phyloP scores from a whole-genome alignment of 192 early-diverging fungal species.

The Rhizoclosmatium globosum region DNA sequence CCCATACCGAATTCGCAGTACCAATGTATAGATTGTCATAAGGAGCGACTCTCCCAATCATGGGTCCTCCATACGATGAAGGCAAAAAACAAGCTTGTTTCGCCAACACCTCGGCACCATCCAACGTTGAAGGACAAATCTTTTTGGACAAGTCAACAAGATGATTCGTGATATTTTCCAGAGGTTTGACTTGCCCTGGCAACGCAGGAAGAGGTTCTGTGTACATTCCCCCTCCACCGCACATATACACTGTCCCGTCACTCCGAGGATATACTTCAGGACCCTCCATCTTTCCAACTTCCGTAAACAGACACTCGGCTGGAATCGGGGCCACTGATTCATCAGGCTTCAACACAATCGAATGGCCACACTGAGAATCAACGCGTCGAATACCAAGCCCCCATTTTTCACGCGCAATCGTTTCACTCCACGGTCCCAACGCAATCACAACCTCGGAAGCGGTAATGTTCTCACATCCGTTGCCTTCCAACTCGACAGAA shows the following conservation, averaged over 20 bases:
- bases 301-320: slow-evolving; percentile 28
- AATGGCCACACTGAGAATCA: slow-evolving; percentile 8
- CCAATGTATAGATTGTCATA: slow-evolving; percentile 16
- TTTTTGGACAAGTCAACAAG: neutral
- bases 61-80: neutral
- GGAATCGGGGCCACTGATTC: neutral
- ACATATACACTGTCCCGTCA: slow-evolving; percentile 32
- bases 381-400: slow-evolving; percentile 9
- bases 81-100: slow-evolving; percentile 27
- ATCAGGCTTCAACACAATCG: slow-evolving; percentile 5
- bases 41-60: slow-evolving; percentile 7
- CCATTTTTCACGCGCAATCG: slow-evolving; percentile 15
- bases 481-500: neutral
- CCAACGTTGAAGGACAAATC: neutral
- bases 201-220: neutral
- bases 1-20: slow-evolving; percentile 31
- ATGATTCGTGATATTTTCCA: neutral
- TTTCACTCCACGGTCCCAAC: slow-evolving; percentile 23
- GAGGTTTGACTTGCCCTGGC: neutral
- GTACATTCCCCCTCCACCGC: slow-evolving; percentile 9
- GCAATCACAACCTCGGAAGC: slow-evolving; percentile 13
- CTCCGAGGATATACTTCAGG: slow-evolving; percentile 35
- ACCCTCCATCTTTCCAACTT: slow-evolving; percentile 31
- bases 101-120: neutral
- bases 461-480: neutral